Conservation (phyloP, 257 asterid genomes). For the Sherardia arvensis region DNA sequence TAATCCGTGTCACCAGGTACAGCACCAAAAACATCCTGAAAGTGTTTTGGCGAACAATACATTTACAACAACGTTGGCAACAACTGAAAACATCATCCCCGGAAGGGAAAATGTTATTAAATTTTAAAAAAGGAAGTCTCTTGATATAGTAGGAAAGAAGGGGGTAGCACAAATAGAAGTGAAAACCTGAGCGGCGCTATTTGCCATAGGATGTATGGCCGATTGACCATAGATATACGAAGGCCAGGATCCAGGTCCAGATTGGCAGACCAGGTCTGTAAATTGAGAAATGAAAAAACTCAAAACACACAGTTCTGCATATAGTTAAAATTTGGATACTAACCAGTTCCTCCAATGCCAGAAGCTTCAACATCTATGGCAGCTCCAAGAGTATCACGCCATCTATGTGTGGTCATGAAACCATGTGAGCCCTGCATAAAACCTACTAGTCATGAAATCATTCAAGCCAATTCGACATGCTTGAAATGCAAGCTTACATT, state of each 20-base stretch:
- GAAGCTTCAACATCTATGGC: conserved; percentile 83
- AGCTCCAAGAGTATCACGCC: conserved; percentile 91
- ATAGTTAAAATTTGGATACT: conserved; percentile 8
- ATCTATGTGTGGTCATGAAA: conserved; percentile 86
- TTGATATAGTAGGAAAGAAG: background rate
- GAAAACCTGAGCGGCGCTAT: conserved; percentile 96
- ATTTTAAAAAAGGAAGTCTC: background rate
- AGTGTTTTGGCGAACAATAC: conserved; percentile 10
- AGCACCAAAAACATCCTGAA: conserved; percentile 86
- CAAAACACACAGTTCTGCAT: background rate
- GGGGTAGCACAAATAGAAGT: conserved; percentile 8
- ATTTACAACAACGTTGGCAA: background rate
- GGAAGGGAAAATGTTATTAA: background rate
- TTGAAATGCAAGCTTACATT: background rate
- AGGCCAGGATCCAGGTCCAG: conserved; percentile 99
- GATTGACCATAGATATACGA: conserved; percentile 74
- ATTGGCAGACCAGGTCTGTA: conserved; percentile 91
- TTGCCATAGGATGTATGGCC: conserved; percentile 89
- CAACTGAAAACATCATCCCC: background rate
- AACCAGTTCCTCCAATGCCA: conserved; percentile 96
- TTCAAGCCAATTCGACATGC: background rate
- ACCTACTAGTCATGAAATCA: conserved; percentile 5
- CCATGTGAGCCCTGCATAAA: conserved; percentile 88
- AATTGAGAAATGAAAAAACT: conserved; percentile 14
- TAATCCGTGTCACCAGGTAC: conserved; percentile 98